Percentiles rank a stretch among this genome's conserved stretches.
These are phyloP conservation scores for Schizopora paradoxa DNA, from an alignment of 1,284 basidiomycete genomes.

Conservation along the genomic window DNA sequence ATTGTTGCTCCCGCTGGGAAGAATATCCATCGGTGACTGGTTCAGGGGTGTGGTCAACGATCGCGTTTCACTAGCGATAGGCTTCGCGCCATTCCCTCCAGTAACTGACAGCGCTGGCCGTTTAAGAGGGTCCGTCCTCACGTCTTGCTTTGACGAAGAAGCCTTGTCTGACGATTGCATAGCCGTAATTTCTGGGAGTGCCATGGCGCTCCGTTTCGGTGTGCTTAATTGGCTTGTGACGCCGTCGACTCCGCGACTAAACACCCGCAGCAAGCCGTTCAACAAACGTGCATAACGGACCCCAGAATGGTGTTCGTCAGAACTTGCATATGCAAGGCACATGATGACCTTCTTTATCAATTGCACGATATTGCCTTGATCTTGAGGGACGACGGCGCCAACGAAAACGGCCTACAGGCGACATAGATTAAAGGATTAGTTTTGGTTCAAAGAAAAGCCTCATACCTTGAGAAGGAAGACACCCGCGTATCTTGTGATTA, in stretches of 20 bases:
- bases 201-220: constrained; percentile 7
- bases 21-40: no score
- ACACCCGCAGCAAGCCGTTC: constrained; percentile 23
- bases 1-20: no score
- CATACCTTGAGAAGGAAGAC: constrained; percentile 20
- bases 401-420: constrained; percentile 22
- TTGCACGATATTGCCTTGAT: constrained; percentile 20
- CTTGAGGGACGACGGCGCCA: constrained; percentile 21
- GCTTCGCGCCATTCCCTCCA: no score
- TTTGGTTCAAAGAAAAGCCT: not conserved
- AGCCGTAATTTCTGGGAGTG: no score
- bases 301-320: constrained; percentile 21
- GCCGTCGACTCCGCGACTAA: constrained; percentile 21
- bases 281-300: constrained; percentile 24
- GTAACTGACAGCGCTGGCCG: no score
- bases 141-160: no score
- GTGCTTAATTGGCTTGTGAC: constrained; percentile 14
- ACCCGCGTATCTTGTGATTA: constrained; percentile 19
- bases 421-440: not conserved
- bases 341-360: constrained; percentile 23
- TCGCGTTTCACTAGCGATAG: no score
- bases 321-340: constrained; percentile 18
- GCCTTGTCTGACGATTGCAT: no score
- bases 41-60: no score
- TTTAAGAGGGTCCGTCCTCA: no score